A percentile compares a stretch with the other conserved stretches of the same genome.
These are phyloP conservation scores for Sclerotinia trifoliorum DNA, from an alignment of 2,329 filamentous ascomycete species.

Conservation along the genomic window DNA sequence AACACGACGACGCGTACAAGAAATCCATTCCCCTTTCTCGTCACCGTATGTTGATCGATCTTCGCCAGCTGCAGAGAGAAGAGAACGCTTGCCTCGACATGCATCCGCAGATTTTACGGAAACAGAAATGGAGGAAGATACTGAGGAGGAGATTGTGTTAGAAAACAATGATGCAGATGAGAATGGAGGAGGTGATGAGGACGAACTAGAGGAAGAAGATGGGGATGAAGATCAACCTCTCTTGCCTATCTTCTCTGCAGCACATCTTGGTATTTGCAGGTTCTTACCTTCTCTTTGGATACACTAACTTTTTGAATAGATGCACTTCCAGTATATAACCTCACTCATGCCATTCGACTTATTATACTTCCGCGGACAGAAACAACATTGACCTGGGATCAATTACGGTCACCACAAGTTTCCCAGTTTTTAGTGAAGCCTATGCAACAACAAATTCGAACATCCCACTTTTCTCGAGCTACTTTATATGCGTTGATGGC, in stretches of 20 bases:
- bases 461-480: conserved; percentile 79
- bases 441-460: conserved; percentile 84
- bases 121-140: conserved; percentile 52
- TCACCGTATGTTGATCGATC: conserved; percentile 36
- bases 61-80: conserved; percentile 31
- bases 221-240: conserved; percentile 48
- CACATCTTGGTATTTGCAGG: conserved; percentile 62
- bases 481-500: conserved; percentile 89
- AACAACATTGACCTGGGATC: conserved; percentile 91
- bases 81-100: conserved; percentile 33
- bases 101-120: conserved; percentile 66
- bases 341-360: conserved; percentile 85
- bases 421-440: conserved; percentile 95
- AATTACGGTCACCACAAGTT: conserved; percentile 90
- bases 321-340: conserved; percentile 81
- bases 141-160: conserved; percentile 27
- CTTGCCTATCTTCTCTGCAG: conserved; percentile 77
- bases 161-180: conserved; percentile 37
- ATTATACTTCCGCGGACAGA: conserved; percentile 83
- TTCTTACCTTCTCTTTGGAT: conserved; percentile 3
- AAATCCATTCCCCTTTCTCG: conserved; percentile 38
- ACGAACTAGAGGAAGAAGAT: conserved; percentile 44
- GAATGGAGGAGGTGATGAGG: conserved; percentile 42
- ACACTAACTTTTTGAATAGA: conserved; percentile 52
- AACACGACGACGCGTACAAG: conserved; percentile 35